A percentile compares a stretch with the other conserved stretches of the same genome.
Conservation (phyloP, 2,329 filamentous ascomycete genomes). For the Aspergillus intermedius region DNA sequence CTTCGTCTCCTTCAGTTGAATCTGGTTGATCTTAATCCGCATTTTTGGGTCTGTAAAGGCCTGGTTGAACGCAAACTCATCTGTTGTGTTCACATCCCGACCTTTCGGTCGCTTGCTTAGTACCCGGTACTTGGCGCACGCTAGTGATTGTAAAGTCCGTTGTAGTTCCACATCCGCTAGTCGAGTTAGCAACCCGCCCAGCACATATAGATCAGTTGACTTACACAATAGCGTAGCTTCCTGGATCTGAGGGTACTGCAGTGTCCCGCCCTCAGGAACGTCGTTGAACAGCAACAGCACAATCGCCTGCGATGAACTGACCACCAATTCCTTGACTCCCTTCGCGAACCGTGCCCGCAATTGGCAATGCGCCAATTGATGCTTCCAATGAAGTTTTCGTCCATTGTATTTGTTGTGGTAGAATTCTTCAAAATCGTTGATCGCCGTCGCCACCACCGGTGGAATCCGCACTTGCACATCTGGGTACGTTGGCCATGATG, state of each 20-base stretch:
- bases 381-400: constrained; percentile 82
- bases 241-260: constrained; percentile 71
- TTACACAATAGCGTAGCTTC: constrained; percentile 65
- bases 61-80: constrained; percentile 78
- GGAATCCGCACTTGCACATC: constrained; percentile 72
- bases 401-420: constrained; percentile 89
- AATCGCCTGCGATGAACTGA: constrained; percentile 87
- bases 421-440: constrained; percentile 73
- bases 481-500: constrained; percentile 88
- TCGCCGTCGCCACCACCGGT: constrained; percentile 64
- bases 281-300: constrained; percentile 88
- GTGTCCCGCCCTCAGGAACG: constrained; percentile 52
- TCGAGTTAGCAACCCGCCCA: constrained; percentile 19
- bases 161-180: constrained; percentile 68
- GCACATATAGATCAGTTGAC: constrained; percentile 17
- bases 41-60: constrained; percentile 73
- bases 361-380: constrained; percentile 84
- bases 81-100: constrained; percentile 67
- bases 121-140: constrained; percentile 81
- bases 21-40: constrained; percentile 96
- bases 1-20: constrained; percentile 92
- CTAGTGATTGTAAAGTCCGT: constrained; percentile 88
- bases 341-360: constrained; percentile 73
- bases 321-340: constrained; percentile 78
- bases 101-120: constrained; percentile 79